These are phyloP conservation scores for Tagetes erecta DNA, from an alignment of 129 eudicot species.

Conservation along the genomic window DNA sequence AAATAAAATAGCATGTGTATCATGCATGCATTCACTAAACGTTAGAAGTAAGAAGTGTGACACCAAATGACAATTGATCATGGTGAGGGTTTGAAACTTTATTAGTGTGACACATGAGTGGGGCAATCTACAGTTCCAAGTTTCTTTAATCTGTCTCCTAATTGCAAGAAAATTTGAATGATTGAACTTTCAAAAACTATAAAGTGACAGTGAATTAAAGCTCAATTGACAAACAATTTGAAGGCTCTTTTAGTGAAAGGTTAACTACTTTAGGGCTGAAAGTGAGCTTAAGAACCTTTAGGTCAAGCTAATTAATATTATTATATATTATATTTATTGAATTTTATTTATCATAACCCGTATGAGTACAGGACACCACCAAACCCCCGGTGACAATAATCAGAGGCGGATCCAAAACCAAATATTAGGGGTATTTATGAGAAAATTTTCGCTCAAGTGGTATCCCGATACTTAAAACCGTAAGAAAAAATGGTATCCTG, in stretches of 20 bases:
- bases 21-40: conserved; percentile 6
- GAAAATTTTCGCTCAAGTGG: too few species aligned
- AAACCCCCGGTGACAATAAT: too few species aligned
- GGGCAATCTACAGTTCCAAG: conserved; percentile 38
- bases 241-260: background rate
- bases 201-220: background rate
- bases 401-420: too few species aligned
- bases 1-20: background rate
- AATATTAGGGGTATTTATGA: too few species aligned
- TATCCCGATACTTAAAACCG: too few species aligned
- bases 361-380: too few species aligned
- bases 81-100: conserved; percentile 6
- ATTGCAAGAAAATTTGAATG: conserved; percentile 19
- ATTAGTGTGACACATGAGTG: conserved; percentile 36
- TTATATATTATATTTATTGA: too few species aligned
- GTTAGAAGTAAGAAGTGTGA: conserved; percentile 15
- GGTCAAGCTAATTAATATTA: background rate
- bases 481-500: too few species aligned
- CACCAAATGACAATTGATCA: conserved; percentile 6
- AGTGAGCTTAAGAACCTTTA: background rate
- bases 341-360: too few species aligned
- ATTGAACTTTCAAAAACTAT: conserved; percentile 6
- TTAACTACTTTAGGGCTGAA: background rate
- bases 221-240: background rate
- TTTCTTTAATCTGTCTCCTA: conserved; percentile 38